Evolutionary conservation across 2,329 filamentous ascomycete species (phyloP), one percentile per base, ranked within the genome.

Genomic region (Alternaria incomplexa): DNA sequence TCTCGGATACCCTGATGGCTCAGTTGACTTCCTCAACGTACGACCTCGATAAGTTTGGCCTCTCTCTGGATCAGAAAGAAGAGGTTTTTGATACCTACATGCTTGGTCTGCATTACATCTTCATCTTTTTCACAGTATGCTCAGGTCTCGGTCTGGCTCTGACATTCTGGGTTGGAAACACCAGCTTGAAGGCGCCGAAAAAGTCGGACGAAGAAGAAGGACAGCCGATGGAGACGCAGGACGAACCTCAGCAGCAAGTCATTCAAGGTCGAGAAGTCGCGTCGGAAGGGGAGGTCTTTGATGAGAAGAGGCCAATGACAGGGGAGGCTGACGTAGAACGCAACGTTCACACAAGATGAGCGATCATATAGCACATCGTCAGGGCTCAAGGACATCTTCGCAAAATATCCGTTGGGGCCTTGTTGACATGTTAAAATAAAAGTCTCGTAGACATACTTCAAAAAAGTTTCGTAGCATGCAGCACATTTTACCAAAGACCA

Each of bases 21-120:
- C 67, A 65, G 22, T 17, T 73, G 5, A 71, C 71, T 8, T 73
- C 69, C 11, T 72, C 69, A 12, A 71, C 69, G 2, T 72, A 72
- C 32, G 62, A 65, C 4, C 60, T 72, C 12, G 62, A 66, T 17
- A 45, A 44, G 8, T 52, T 67, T 8, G 51, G 61, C 8, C 65
- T 73, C 15, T 40, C 66, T 2, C n/a, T 50, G 12, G 30, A 45
- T 3, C 51, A 73, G 23, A 60, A 60, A 20, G 45, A 64, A 10
- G 23, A 58, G 4, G 57, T 71, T 17, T 61, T 71, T 7, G 51
- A 58, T 9, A 61, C 63, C 1, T 72, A 73, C 25, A 72, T 73
- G 71, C 30, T 26, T 4, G 71, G 71, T 0, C 47, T 73, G 6
- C 56, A 59, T 15, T 67, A 72, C 25, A 71, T 73, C 2, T 73